Conservation (phyloP, 23 red algal genomes). For the Cyanidiococcus yangmingshanensis region DNA sequence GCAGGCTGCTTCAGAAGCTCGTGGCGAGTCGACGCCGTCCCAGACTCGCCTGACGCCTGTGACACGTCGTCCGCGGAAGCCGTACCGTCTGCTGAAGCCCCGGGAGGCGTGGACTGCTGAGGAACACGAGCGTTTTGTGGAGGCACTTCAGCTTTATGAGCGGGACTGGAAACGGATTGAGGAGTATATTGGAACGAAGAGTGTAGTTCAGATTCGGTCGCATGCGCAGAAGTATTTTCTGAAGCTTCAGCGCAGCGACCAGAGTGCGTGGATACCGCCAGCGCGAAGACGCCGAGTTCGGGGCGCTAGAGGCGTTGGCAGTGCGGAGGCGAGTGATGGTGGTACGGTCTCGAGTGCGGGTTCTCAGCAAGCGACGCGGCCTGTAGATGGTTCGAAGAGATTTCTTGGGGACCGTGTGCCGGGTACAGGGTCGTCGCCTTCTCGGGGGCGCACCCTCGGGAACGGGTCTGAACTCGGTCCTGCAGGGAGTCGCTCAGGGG, state of each 20-base stretch:
- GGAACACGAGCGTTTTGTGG: constrained; percentile 77
- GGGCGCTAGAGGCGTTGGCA: constrained; percentile 10
- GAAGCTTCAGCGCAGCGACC: constrained; percentile 71
- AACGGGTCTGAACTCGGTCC: too few relatives aligned
- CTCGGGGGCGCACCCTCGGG: too few relatives aligned
- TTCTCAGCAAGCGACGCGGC: not conserved
- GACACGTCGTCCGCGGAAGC: constrained; percentile 47
- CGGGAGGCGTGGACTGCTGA: constrained; percentile 78
- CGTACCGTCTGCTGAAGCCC: constrained; percentile 55
- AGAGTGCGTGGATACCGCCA: constrained; percentile 59
- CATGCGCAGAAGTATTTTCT: constrained; percentile 96
- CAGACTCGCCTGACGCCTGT: constrained; percentile 3
- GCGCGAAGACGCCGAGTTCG: constrained; percentile 35
- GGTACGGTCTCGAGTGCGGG: not conserved
- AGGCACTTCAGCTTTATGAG: constrained; percentile 73
- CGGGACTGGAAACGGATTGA: constrained; percentile 85
- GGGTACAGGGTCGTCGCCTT: too few relatives aligned
- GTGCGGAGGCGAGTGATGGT: constrained; percentile 4
- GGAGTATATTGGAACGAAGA: constrained; percentile 65
- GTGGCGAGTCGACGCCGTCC: too few relatives aligned
- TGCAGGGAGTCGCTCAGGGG: too few relatives aligned
- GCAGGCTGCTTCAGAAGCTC: too few relatives aligned
- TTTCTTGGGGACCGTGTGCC: too few relatives aligned
- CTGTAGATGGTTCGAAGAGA: too few relatives aligned
- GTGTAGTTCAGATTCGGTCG: constrained; percentile 69